Evolutionary conservation across 225 moss, liverwort and hornwort genomes (phyloP), one percentile per base, ranked within the genome.

Genomic region (Sphagnum tenellum): DNA sequence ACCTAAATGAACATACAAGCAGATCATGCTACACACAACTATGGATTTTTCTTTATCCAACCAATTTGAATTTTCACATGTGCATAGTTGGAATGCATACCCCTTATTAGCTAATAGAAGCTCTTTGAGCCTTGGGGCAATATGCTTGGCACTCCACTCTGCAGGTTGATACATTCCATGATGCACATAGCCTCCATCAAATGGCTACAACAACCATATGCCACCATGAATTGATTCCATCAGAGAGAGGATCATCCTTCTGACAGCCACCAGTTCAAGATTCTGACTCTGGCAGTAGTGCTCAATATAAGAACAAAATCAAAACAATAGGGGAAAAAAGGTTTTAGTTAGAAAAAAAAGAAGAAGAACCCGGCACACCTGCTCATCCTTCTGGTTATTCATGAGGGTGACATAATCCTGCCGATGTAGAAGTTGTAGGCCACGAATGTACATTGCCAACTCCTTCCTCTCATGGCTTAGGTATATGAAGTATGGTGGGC

Each of bases 391-490:
- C 61, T 75, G 77, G 72, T 88, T 90, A 53, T 69, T 75, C 79
- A 88, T 70, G 68, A 90, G 78, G 55, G 85, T 7, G 3, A 70
- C 14, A 60, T 90, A 90, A 58, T 90, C 88, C 64, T 63, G 64
- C 46, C 67, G 80, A 64, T 78, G 77, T 66, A 77, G 67, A 66
- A 90, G 88, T 65, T 90, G 82, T 69, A 90, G 82, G 62, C 90
- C 90, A 69, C 88, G 87, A 72, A 90, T 83, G 59, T 88, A 88
- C 81, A 90, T 74, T 68, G 60, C 79, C 65, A 90, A 83, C 75
- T 90, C 90, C 66, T 64, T 74, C 49, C 67, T 73, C 51, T 67
- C 77, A 50, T 85, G 76, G 66, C 86, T 77, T 68, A 85, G 76
- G 64, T 70, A 74, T 56, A 90, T 79, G 63, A 79, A 90, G 74